phyloP scores from a whole-genome alignment of 108 stramenopile genomes.

The Pseudonitzschia pungens region DNA sequence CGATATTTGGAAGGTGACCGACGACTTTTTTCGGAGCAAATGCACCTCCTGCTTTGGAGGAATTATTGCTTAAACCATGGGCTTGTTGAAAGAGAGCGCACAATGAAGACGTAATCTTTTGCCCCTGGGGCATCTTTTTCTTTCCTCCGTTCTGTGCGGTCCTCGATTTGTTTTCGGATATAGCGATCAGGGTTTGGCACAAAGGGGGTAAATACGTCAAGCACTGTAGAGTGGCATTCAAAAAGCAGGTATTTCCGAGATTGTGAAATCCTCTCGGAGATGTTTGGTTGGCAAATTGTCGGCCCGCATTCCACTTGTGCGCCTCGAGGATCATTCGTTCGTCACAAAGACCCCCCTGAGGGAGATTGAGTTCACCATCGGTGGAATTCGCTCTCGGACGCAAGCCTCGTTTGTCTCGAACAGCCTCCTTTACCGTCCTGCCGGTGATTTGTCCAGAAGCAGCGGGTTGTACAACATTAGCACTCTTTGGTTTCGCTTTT shows the following conservation, averaged over 20 bases:
- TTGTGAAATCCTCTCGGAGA: slow-evolving; percentile 83
- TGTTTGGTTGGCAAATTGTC: slow-evolving; percentile 27
- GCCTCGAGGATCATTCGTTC: slow-evolving; percentile 60
- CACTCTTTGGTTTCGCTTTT: slow-evolving; percentile 10
- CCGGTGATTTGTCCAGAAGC: slow-evolving; percentile 41
- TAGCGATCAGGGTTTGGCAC: slow-evolving; percentile 64
- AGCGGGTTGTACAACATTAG: neutral
- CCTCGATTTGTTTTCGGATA: slow-evolving; percentile 39
- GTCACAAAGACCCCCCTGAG: slow-evolving; percentile 79
- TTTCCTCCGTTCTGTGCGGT: slow-evolving; percentile 26
- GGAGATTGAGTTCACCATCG: slow-evolving; percentile 75
- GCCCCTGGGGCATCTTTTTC: slow-evolving; percentile 44
- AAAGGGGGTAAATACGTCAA: slow-evolving; percentile 86
- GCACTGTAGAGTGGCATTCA: slow-evolving; percentile 95
- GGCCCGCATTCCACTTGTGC: slow-evolving; percentile 54
- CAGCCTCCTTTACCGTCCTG: slow-evolving; percentile 71
- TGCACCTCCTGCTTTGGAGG: slow-evolving; percentile 20
- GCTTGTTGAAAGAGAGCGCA: slow-evolving; percentile 52
- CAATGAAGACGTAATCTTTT: slow-evolving; percentile 55
- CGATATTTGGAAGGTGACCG: slow-evolving; percentile 58
- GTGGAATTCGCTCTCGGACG: slow-evolving; percentile 81
- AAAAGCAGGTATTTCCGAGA: slow-evolving; percentile 96
- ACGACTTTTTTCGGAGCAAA: slow-evolving; percentile 77
- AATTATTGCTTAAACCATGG: slow-evolving; percentile 39
- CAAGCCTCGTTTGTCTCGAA: slow-evolving; percentile 64